A percentile compares a stretch with the other conserved stretches of the same genome.
These are phyloP conservation scores for Dactylellina drechsleri DNA, from an alignment of 2,329 filamentous ascomycete species.

Conservation along the genomic window DNA sequence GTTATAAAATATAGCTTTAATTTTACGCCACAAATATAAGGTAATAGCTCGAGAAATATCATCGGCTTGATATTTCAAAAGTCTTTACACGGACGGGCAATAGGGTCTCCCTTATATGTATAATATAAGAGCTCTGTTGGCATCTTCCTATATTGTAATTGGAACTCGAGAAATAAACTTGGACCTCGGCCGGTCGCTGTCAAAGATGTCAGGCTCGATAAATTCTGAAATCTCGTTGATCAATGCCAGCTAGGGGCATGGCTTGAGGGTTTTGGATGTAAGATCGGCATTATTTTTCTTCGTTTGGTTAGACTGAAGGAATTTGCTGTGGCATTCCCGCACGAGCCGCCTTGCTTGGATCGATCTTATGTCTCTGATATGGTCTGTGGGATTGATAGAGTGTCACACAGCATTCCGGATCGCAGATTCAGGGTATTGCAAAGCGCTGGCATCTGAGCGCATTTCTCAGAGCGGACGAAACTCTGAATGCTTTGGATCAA, in stretches of 20 bases:
- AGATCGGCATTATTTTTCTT: slow-evolving; percentile 33
- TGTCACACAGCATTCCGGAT: too few species aligned
- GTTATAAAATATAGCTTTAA: slow-evolving; percentile 37
- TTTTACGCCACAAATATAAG: too few species aligned
- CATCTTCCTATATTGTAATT: background rate
- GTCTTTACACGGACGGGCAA: too few species aligned
- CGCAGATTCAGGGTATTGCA: background rate
- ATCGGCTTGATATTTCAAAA: too few species aligned
- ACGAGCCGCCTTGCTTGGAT: slow-evolving; percentile 42
- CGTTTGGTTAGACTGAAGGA: slow-evolving; percentile 12
- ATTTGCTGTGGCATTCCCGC: slow-evolving; percentile 33
- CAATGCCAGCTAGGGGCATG: slow-evolving; percentile 20
- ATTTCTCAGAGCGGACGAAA: slow-evolving; percentile 35
- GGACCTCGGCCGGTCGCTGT: background rate
- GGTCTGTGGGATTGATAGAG: background rate
- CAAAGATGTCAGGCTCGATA: slow-evolving; percentile 5
- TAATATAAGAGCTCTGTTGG: too few species aligned
- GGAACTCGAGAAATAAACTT: background rate
- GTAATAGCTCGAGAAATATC: too few species aligned
- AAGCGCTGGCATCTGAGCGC: background rate
- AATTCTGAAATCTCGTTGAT: slow-evolving; percentile 17
- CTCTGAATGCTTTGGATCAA: slow-evolving; percentile 30
- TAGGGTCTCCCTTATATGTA: too few species aligned
- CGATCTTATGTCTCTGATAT: slow-evolving; percentile 23
- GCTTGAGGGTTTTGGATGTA: slow-evolving; percentile 22